Base-by-base conservation (phyloP, 805 yeast species). In the Metschnikowia hibisci region DNA sequence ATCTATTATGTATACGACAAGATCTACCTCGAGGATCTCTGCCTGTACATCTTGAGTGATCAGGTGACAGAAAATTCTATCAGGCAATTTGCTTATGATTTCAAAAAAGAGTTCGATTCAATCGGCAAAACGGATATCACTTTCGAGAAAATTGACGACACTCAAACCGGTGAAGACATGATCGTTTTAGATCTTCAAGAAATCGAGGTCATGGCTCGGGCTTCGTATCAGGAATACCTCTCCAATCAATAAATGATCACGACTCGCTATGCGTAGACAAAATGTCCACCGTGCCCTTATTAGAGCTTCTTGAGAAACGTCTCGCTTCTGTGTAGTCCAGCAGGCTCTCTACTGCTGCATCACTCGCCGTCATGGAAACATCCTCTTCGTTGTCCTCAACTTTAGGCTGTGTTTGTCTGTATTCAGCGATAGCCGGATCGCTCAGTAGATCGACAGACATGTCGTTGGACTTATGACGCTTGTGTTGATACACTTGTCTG, bases 1-100 rank as follows among this genome's bases (percentile, higher is more conserved):
- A 75, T 84, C 15, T 88, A 88, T 59, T 87, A 88, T 57, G 88
- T 87, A 5, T 90, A 90, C 60, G 85, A 85, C 57, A 80, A 79
- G 56, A 73, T 89, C 0, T 73, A 87, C 70, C 52, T 88, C 4
- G 88, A 85, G 54, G 96, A 90, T 59, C 67, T 87, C 48, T 74
- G 86, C 44, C 69, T 82, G 12, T 90, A 95, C 95, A 60, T 84
- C 13, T 68, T 84, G 16, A 65, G 76, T 44, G 81, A 78, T 41
- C 72, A 71, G 33, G 80, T 87, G 31, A 71, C 72, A 48, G 90
- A 84, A 50, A 68, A 63, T 30, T 73, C 76, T 18, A 56, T 88
- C 20, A 68, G 87, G 43, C 73, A 76, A 33, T 62, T 88, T 18
- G 87, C 91, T 0, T 81, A 79, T 43, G 93, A 86, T 50, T 56